Evolutionary conservation across 208 protist genomes (phyloP), one percentile per base, ranked within the genome.

Genomic region (Histomonas meleagridis): DNA sequence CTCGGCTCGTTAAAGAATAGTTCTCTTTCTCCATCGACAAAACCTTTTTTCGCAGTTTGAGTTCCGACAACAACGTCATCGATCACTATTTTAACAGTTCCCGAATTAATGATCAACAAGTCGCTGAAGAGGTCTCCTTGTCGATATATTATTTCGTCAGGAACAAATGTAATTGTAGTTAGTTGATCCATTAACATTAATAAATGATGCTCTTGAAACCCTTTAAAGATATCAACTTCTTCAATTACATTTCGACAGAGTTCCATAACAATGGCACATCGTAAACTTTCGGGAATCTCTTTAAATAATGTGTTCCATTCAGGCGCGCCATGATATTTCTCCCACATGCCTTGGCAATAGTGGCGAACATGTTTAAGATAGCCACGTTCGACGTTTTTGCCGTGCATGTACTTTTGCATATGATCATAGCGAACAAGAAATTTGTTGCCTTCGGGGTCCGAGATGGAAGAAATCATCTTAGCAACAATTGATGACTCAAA

Each of bases 21-120:
- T 23, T 81, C n/a, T 21, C n/a, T 81, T 81, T 81, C 70, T 7
- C 70, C 70, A 51, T 81, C 70, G 10, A 81, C 43, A 81, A 32
- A 81, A 51, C n/a, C n/a, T 12, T 26, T 51, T 2, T 51, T 23
- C 1, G 35, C n/a, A 16, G 48, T 35, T 81, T 46, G 35, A 46
- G 70, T 46, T 51, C 12, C 70, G 18, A 38, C 21, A 81, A 43
- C 16, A 18, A 38, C 23, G 51, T 35, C 70, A 81, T 51, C 51
- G 9, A 38, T 28, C 21, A 81, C n/a, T 10, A 81, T 32, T 81
- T 81, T 35, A 51, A 81, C n/a, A 46, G 51, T 81, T 51, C 70
- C 70, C 4, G 14, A 1, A n/a, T 81, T 48, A 28, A 81, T 51
- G n/a, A 81, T n/a, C 2, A 51, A 43, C 1, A 81, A 23, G 35